phyloP scores from a whole-genome alignment of 208 protist genomes.

The Naegleria lovaniensis region DNA sequence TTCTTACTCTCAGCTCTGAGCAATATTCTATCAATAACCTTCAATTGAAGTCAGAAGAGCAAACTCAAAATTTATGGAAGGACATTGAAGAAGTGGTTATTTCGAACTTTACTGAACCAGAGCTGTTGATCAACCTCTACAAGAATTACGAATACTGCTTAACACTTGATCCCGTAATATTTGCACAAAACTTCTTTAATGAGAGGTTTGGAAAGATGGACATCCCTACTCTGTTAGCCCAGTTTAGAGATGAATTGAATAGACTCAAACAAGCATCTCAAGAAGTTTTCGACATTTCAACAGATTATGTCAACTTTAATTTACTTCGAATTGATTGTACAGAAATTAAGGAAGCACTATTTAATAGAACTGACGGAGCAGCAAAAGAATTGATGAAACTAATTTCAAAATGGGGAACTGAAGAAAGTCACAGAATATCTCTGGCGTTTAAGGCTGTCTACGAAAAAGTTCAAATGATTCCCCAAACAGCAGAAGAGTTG shows the following conservation, averaged over 20 bases:
- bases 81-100: background rate
- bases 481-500: conserved; percentile 76
- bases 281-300: background rate
- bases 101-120: background rate
- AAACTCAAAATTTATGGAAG: conserved; percentile 46
- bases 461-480: conserved; percentile 60
- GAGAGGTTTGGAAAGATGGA: background rate
- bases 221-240: background rate
- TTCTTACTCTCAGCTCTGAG: conserved; percentile 60
- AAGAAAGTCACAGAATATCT: conserved; percentile 58
- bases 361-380: conserved; percentile 52
- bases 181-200: background rate
- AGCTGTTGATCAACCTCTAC: background rate
- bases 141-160: background rate
- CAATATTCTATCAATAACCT: conserved; percentile 20
- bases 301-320: conserved; percentile 8
- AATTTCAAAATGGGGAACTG: conserved; percentile 54
- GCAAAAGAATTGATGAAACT: conserved; percentile 61
- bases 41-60: background rate
- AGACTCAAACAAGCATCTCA: background rate
- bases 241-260: background rate
- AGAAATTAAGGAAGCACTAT: conserved; percentile 66
- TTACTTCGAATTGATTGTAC: conserved; percentile 55
- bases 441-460: conserved; percentile 64
- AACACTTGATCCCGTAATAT: background rate